Percentiles rank a stretch among this genome's conserved stretches.
Evolutionary conservation across 345 rosid genomes (phyloP).

Genomic region (Durio zibethinus): DNA sequence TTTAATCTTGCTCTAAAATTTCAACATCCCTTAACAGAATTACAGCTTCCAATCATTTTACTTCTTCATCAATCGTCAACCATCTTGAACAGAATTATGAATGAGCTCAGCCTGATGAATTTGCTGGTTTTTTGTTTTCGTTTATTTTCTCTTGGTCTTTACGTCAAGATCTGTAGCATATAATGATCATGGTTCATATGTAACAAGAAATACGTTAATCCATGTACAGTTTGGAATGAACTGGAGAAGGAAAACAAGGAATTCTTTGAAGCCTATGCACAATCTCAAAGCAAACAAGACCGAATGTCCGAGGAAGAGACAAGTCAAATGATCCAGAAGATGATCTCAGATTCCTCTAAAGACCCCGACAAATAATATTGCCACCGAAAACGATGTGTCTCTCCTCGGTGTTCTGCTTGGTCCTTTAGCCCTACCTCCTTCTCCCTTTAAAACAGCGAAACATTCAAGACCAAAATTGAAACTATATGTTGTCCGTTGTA

Average conservation of each 20-base stretch:
- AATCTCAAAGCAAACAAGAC: slow-evolving; percentile 57
- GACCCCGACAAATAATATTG: slow-evolving; percentile 35
- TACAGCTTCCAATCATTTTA: neutral
- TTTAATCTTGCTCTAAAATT: neutral
- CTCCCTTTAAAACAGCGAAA: neutral
- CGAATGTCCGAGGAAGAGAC: slow-evolving; percentile 88
- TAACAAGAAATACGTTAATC: neutral
- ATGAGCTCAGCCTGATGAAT: too few relatives aligned
- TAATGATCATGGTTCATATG: neutral
- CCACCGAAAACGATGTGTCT: slow-evolving; percentile 28
- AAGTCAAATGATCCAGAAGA: slow-evolving; percentile 64
- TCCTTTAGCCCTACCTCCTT: neutral
- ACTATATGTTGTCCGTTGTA: too few relatives aligned
- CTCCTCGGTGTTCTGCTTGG: neutral
- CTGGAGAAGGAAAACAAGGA: slow-evolving; percentile 91
- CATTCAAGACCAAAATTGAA: neutral
- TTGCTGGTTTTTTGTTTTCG: neutral
- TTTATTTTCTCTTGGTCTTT: neutral
- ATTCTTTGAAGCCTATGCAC: slow-evolving; percentile 69
- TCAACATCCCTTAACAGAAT: neutral
- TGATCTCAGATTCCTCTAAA: slow-evolving; percentile 60
- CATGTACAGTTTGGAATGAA: slow-evolving; percentile 77
- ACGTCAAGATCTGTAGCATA: neutral
- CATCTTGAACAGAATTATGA: too few relatives aligned
- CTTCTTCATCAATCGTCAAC: too few relatives aligned